These are phyloP conservation scores for Geotrichum cucujoidarum DNA, from an alignment of 1,139 yeast genomes.

Conservation along the genomic window DNA sequence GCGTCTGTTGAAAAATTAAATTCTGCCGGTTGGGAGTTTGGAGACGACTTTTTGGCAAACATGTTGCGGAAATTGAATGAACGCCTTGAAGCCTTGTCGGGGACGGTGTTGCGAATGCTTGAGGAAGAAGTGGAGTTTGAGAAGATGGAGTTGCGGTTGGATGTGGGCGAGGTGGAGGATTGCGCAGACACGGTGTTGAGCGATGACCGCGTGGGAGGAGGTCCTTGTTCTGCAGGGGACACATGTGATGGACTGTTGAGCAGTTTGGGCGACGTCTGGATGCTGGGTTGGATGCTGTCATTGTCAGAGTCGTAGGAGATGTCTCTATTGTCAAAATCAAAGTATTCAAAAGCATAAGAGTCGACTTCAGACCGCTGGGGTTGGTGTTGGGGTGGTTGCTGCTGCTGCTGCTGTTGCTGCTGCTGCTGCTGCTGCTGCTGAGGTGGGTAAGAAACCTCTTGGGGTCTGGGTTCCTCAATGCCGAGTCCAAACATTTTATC, in stretches of 20 bases:
- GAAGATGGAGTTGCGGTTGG: background rate
- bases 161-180: conserved; percentile 1
- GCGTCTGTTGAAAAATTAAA: background rate
- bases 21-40: background rate
- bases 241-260: background rate
- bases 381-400: no score
- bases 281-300: conserved; percentile 2
- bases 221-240: conserved; percentile 2
- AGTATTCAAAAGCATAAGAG: background rate
- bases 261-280: background rate
- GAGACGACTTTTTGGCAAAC: conserved; percentile 3
- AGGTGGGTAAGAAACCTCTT: no score
- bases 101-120: background rate
- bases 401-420: no score
- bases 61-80: conserved; percentile 4
- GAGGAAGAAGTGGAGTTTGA: background rate
- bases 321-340: background rate
- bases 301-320: background rate
- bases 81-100: background rate
- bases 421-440: no score
- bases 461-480: no score
- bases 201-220: background rate
- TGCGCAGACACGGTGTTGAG: background rate
- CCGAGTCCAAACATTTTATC: no score
- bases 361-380: no score